Percentiles rank a stretch among this genome's conserved stretches.
Conservation (phyloP, 495 filamentous ascomycete species). For the Talaromyces stipitatus region DNA sequence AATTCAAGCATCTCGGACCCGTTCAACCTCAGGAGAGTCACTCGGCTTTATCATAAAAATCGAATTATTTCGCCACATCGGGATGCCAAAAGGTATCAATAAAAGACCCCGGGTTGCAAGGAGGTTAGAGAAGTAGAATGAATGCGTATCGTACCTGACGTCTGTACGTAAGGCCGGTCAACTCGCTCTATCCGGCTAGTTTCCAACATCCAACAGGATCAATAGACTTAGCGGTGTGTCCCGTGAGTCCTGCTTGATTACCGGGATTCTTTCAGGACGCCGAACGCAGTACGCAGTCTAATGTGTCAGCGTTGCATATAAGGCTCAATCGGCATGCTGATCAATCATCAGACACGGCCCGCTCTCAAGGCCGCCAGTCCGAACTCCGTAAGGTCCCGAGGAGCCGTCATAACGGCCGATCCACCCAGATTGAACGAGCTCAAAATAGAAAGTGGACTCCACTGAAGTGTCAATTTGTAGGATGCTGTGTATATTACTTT, state of each 20-base stretch:
- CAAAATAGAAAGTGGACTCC: neutral
- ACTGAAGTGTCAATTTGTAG: neutral
- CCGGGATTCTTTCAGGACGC: neutral
- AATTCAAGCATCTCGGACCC: neutral
- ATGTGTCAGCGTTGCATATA: neutral
- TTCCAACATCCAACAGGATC: too few species aligned
- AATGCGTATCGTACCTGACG: neutral
- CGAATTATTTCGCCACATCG: neutral
- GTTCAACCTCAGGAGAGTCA: neutral
- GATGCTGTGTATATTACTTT: neutral
- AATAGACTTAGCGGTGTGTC: neutral
- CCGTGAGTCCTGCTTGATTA: neutral
- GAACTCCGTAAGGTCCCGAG: neutral
- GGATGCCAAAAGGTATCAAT: too few species aligned
- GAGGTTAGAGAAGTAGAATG: too few species aligned
- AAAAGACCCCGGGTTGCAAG: too few species aligned
- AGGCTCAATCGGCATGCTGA: neutral
- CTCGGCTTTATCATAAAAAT: neutral
- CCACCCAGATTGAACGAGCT: neutral
- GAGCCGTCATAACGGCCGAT: neutral
- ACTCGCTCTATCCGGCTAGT: neutral
- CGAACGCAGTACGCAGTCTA: neutral
- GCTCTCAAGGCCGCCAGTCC: neutral
- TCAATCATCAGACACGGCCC: neutral
- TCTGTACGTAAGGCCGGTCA: neutral